These are phyloP conservation scores for Blastomyces gilchristii DNA, from an alignment of 2,329 filamentous ascomycete species.

Conservation along the genomic window DNA sequence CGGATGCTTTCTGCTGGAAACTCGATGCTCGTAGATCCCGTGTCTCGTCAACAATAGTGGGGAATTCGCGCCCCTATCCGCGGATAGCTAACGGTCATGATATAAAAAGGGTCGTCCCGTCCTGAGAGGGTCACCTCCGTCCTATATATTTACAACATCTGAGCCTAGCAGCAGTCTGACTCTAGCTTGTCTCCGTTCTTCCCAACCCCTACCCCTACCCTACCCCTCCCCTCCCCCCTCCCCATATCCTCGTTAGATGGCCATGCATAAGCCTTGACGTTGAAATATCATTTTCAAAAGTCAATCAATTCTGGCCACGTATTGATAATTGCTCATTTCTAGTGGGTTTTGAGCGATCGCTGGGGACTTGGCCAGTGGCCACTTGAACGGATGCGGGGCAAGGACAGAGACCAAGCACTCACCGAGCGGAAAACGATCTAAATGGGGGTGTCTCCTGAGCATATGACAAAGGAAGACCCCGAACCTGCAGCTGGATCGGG, in stretches of 20 bases:
- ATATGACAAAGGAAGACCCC: neutral
- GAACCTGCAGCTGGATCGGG: neutral
- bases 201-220: neutral
- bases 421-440: neutral
- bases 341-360: neutral
- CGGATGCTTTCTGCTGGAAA: neutral
- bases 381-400: neutral
- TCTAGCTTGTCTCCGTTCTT: neutral
- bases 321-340: neutral
- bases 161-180: neutral
- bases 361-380: neutral
- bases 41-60: neutral
- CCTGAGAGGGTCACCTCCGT: neutral
- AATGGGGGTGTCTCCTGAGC: neutral
- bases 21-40: neutral
- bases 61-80: neutral
- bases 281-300: neutral
- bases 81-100: neutral
- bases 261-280: neutral
- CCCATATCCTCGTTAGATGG: neutral
- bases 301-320: constrained; percentile 5
- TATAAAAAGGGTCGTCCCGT: neutral
- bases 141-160: neutral
- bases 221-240: no score
- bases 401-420: neutral